Evolutionary conservation across 805 yeast genomes (phyloP), one percentile per base, ranked within the genome.

Genomic region (Phaffomyces thermotolerans): DNA sequence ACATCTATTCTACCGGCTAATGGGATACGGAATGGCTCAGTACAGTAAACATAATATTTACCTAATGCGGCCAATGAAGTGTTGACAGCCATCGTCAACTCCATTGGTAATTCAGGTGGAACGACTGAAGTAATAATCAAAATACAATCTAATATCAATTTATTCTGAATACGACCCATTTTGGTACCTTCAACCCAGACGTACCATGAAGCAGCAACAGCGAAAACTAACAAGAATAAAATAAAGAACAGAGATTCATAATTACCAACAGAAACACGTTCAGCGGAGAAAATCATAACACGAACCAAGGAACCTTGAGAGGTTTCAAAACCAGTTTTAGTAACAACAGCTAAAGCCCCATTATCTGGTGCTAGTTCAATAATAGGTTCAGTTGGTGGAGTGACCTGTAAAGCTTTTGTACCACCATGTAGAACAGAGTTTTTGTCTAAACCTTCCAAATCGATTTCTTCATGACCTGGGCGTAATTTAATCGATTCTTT

Each of bases 31-130:
- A 93, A 93, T 15, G 99, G 99, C 66, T 93, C 99, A 36, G 99
- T 93, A 72, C 99, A 93, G 71, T 84, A 93, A 50, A 93, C 82
- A 63, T 82, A 90, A 63, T 74, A 82, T 65, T 93, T 93, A 55
- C 84, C 80, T 52, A 93, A 73, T 3, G 97, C 89, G 46, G 89
- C 79, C 62, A 93, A 72, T 7, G 98, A 90, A 33, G 85, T 75
- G 66, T 93, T 93, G 34, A 93, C 99, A 47, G 99, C 98, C 91
- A 93, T 83, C 13, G 99, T 93, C 56, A 93, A 76, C 71, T 93
- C 99, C 98, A 93, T 93, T 46, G 99, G 99, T 54, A 93, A 75
- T 68, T 93, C 99, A 36, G 99, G 99, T 32, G 99, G 99, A 34
- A 93, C 99, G 51, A 93, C 99, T 40, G 98, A 90, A 17, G 99